phyloP scores from a whole-genome alignment of 495 filamentous ascomycete species.

The Halenospora varia region DNA sequence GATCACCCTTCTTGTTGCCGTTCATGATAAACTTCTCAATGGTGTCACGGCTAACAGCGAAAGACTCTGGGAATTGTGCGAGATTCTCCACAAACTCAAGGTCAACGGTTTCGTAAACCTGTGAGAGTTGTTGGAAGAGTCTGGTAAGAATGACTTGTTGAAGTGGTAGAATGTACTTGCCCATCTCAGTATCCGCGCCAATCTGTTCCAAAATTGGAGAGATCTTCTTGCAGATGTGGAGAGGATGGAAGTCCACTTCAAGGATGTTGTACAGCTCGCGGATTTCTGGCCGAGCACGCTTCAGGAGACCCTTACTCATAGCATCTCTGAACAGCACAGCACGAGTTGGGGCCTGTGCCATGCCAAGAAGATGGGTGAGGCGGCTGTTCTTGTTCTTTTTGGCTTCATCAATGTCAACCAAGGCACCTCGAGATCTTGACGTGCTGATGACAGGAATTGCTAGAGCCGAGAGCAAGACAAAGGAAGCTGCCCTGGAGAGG shows the following conservation, averaged over 20 bases:
- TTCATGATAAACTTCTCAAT: slow-evolving; percentile 99
- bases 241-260: slow-evolving; percentile 97
- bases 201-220: slow-evolving; percentile 94
- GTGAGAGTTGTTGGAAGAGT: slow-evolving; percentile 97
- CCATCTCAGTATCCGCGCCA: slow-evolving; percentile 91
- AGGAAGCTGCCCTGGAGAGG: slow-evolving; percentile 80
- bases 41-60: slow-evolving; percentile 84
- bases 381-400: slow-evolving; percentile 98
- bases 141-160: slow-evolving; percentile 98
- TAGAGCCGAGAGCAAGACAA: slow-evolving; percentile 91
- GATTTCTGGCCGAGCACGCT: slow-evolving; percentile 88
- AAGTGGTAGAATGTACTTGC: slow-evolving; percentile 89
- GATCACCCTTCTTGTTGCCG: slow-evolving; percentile 98
- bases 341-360: slow-evolving; percentile 84
- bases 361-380: slow-evolving; percentile 91
- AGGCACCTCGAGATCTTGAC: slow-evolving; percentile 87
- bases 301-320: slow-evolving; percentile 87
- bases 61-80: slow-evolving; percentile 93
- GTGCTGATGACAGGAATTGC: slow-evolving; percentile 99
- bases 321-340: slow-evolving; percentile 92
- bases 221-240: slow-evolving; percentile 99
- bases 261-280: slow-evolving; percentile 96
- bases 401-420: slow-evolving; percentile 94
- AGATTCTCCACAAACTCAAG: slow-evolving; percentile 90
- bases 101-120: slow-evolving; percentile 98